Percentiles rank a stretch among this genome's conserved stretches.
These are phyloP conservation scores for Colletotrichum sp. DNA, from an alignment of 2,329 filamentous ascomycete genomes.

Conservation along the genomic window DNA sequence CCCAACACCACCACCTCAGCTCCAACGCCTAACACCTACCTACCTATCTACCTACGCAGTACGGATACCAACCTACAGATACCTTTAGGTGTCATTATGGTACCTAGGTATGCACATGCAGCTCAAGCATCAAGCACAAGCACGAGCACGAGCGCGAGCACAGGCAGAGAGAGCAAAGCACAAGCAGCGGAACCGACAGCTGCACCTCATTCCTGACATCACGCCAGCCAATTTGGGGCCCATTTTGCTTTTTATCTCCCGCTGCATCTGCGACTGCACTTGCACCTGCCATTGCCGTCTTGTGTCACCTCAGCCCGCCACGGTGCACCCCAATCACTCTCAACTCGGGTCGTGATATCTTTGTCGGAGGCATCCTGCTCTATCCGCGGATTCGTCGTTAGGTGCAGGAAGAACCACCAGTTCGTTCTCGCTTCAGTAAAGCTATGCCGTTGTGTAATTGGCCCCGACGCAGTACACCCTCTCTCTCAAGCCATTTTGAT, in stretches of 20 bases:
- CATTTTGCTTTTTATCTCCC: not conserved
- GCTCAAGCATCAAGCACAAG: not conserved
- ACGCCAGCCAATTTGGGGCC: not conserved
- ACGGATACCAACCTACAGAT: not conserved
- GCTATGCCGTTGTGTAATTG: not conserved
- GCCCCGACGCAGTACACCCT: not conserved
- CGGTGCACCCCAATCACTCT: not conserved
- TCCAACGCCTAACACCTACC: not conserved
- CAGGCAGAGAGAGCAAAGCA: not conserved
- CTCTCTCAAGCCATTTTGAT: not conserved
- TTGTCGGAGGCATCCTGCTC: not conserved
- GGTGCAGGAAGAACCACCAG: not conserved
- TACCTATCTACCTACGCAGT: not conserved
- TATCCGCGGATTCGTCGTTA: not conserved
- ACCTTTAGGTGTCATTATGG: not conserved
- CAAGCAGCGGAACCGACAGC: not conserved
- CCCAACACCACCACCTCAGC: not conserved
- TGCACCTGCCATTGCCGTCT: not conserved
- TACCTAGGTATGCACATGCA: not conserved
- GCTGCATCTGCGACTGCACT: not conserved
- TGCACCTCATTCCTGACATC: slow-evolving; percentile 8
- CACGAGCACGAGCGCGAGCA: not conserved
- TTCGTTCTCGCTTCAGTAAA: not conserved
- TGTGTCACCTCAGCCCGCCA: not conserved
- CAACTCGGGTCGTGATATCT: not conserved